phyloP scores from a whole-genome alignment of 2,329 filamentous ascomycete genomes.

The Fusarium citri region DNA sequence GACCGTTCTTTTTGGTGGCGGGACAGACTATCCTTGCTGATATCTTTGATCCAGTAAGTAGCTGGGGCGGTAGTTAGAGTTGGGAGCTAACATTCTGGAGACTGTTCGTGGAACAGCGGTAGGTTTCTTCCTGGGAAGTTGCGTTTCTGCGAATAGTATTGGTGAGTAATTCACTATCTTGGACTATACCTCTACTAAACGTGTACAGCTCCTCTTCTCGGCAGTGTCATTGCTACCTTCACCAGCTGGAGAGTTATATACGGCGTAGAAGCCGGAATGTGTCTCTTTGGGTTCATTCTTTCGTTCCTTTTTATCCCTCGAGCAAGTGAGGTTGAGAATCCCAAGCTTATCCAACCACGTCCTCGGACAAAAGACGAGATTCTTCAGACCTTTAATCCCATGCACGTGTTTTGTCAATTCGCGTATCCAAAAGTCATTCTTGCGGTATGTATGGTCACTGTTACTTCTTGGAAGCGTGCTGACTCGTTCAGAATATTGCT shows the following conservation, averaged over 20 bases:
- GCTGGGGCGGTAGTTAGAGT: rapidly evolving
- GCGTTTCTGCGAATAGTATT: constrained; percentile 43
- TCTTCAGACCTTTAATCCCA: constrained; percentile 41
- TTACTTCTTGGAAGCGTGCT: rapidly evolving
- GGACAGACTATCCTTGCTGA: constrained; percentile 45
- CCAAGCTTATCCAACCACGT: constrained; percentile 27
- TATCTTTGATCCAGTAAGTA: constrained; percentile 44
- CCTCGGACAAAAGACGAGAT: constrained; percentile 31
- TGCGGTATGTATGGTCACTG: constrained; percentile 12
- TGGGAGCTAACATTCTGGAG: constrained; percentile 5
- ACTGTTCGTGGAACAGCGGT: constrained; percentile 43
- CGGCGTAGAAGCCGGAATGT: constrained; percentile 45
- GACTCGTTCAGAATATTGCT: constrained; percentile 35
- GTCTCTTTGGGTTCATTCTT: constrained; percentile 38
- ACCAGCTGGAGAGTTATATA: constrained; percentile 47
- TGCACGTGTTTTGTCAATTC: constrained; percentile 44
- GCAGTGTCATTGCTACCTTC: constrained; percentile 46
- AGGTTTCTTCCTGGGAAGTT: constrained; percentile 45
- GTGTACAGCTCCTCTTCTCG: constrained; percentile 36
- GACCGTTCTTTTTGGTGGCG: constrained; percentile 44
- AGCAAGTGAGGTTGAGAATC: constrained; percentile 39
- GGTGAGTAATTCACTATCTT: constrained; percentile 14
- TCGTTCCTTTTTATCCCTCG: constrained; percentile 44
- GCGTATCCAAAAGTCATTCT: constrained; percentile 40
- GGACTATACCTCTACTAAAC: not conserved